Base-by-base conservation (phyloP, 1,284 basidiomycete genomes). In the Ceratobasidium sp. region DNA sequence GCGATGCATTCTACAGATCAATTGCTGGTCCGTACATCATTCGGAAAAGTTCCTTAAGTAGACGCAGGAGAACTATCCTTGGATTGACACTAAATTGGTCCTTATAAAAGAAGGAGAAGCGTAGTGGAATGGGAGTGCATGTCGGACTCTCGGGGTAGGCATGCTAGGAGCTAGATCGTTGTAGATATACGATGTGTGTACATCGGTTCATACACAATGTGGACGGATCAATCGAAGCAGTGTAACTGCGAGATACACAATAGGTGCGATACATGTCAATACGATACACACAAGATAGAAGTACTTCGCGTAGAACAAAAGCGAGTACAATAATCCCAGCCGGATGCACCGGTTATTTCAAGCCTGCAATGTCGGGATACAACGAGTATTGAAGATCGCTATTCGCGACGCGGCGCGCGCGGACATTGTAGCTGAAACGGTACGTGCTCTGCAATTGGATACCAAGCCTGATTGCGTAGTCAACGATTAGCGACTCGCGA, bases 1-100 rank as follows among this genome's bases (percentile, higher is more conserved):
- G 23, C 69, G n/a, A 10, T 80, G 81, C 9, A 75, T 87, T 10
- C 77, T 78, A 52, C 69, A 78, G 9, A 83, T 87, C 62, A 85
- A 87, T 77, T 80, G 82, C 15, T 87, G 85, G 84, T 83, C 84
- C 0, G 85, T 87, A 3, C 86, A 87, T 78, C 80, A 82, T 0
- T 84, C 83, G 10, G 28, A 81, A 0, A 82, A 84, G 56, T 87
- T 87, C 77, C 78, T 81, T 0, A 54, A 46, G 0, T 86, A 82
- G 82, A 82, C 86, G 81, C 54, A 61, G 1, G 54, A 38, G 0
- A 57, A 59, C 3, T 81, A 81, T 42, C 78, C 80, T 1, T 82
- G 80, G 80, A 83, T 84, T 54, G 68, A 64, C 4, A 65, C 78
- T 20, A 15, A 57, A 33, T 82, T 64, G 64, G 78, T 84, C 33